Evolutionary conservation across 2,329 filamentous ascomycete genomes (phyloP).

Genomic region (Malbranchea zuffiana): DNA sequence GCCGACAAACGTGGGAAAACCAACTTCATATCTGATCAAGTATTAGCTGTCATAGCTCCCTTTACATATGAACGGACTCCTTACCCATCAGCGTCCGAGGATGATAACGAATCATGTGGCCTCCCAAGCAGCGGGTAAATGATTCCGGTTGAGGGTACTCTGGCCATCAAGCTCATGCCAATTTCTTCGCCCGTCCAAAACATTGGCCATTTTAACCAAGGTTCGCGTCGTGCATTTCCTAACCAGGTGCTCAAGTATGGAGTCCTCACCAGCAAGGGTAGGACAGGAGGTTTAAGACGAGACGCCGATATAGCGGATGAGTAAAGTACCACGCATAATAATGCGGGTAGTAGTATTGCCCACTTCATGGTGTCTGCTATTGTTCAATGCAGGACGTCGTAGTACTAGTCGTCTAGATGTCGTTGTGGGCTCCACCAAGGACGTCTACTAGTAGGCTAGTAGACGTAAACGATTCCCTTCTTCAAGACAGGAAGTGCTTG

Average conservation of each 20-base stretch:
- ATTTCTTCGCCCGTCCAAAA: conserved; percentile 65
- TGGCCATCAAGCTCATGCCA: conserved; percentile 53
- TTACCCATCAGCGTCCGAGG: conserved; percentile 27
- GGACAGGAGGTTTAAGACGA: conserved; percentile 50
- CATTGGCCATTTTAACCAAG: conserved; percentile 79
- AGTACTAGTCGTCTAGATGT: too few relatives aligned
- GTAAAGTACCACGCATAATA: conserved; percentile 24
- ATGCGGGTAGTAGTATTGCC: background rate
- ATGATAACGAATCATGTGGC: conserved; percentile 51
- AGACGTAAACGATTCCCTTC: too few relatives aligned
- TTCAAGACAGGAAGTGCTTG: too few relatives aligned
- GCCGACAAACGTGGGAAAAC: conserved; percentile 49
- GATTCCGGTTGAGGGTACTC: conserved; percentile 47
- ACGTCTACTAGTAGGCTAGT: too few relatives aligned
- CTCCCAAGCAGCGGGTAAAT: conserved; percentile 56
- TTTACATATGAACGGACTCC: conserved; percentile 11
- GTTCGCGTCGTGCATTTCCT: conserved; percentile 57
- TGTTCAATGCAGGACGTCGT: too few relatives aligned
- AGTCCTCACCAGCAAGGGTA: conserved; percentile 63
- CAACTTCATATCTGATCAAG: conserved; percentile 41
- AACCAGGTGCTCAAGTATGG: conserved; percentile 73
- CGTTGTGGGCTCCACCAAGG: too few relatives aligned
- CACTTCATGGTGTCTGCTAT: conserved; percentile 1
- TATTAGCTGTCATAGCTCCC: background rate
- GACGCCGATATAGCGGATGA: conserved; percentile 37